These are phyloP conservation scores for Sinapis alba DNA, from an alignment of 441 rosid species.

Conservation along the genomic window DNA sequence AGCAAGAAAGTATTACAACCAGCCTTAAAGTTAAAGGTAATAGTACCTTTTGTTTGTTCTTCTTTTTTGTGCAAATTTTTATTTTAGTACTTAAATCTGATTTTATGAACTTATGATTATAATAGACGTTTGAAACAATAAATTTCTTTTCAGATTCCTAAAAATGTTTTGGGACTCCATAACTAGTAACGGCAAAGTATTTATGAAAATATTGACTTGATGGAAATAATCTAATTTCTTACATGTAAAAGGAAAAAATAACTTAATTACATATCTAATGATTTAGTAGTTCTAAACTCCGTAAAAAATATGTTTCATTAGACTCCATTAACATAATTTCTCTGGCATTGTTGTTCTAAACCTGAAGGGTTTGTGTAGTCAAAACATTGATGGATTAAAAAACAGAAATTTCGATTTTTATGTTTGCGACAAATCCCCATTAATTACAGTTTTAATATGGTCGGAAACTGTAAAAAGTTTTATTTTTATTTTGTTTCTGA, in stretches of 20 bases:
- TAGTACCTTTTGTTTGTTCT: conserved; percentile 20
- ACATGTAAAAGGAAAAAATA: not conserved
- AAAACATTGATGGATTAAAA: conserved; percentile 6
- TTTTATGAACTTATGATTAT: not conserved
- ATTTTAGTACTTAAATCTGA: not conserved
- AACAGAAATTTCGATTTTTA: not conserved
- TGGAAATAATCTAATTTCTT: conserved; percentile 10
- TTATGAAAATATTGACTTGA: not conserved
- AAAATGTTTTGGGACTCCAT: not conserved
- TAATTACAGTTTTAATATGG: conserved; percentile 1
- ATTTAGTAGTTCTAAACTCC: not conserved
- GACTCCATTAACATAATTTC: not conserved
- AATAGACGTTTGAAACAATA: conserved; percentile 3
- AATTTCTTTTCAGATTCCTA: not conserved
- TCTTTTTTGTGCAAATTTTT: not conserved
- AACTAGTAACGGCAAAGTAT: conserved; percentile 1
- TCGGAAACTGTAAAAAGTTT: conserved; percentile 1
- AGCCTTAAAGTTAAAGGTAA: conserved; percentile 44
- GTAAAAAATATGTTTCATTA: not conserved
- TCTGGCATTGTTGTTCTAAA: conserved; percentile 23
- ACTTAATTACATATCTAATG: not conserved
- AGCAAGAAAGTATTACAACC: conserved; percentile 13
- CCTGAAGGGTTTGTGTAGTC: conserved; percentile 11
- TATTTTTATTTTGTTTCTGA: not conserved
- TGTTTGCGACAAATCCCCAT: conserved; percentile 4